Base-by-base conservation (phyloP, 2,329 filamentous ascomycete genomes). In the Cercospora citrullina region DNA sequence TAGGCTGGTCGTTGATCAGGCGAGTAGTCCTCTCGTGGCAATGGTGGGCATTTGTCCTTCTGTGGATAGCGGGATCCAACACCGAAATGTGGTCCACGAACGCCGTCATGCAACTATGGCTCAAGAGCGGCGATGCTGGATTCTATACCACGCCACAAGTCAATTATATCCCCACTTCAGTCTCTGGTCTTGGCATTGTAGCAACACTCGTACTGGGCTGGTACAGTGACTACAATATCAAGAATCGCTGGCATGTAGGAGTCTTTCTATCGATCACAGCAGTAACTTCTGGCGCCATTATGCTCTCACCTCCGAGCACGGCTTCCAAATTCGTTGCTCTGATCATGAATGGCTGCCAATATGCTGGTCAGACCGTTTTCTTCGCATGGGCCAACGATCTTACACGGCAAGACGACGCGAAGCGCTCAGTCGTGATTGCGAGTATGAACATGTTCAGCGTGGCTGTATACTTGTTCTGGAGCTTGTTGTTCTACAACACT, bases 321-420 rank as follows among this genome's bases (percentile, higher is more conserved):
- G 72, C 72, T 8, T 72, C 73, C 6, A 72, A 72, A 30, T 75
- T 74, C 42, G 72, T 70, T 4, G 73, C 73, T 4, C 59, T 75
- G 12, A 72, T 75, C 14, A 21, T 74, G 60, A 75, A 75, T 36
- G 73, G 72, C 31, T 72, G 67, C 42, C 73, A 75, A 45, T 75
- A 69, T 53, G 73, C 72, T 9, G 72, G 72, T 1, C 73, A 75
- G 63, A 73, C 72, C 0, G 72, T 75, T 4, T 70, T 71, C 36
- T 75, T 75, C 53, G 73, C 73, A 1, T 75, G 73, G 72, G 73
- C 73, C 14, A 75, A 75, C 28, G 73, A 75, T 26, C 64, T 75
- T 3, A 71, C 69, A 3, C 59, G 73, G 0, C 68, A 67, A 14
- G 73, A 75, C 33, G 73, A 75, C 39, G 73, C 73, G 18, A 73